Evolutionary conservation across 2,329 filamentous ascomycete genomes (phyloP).

Genomic region (Colletotrichum sp.): DNA sequence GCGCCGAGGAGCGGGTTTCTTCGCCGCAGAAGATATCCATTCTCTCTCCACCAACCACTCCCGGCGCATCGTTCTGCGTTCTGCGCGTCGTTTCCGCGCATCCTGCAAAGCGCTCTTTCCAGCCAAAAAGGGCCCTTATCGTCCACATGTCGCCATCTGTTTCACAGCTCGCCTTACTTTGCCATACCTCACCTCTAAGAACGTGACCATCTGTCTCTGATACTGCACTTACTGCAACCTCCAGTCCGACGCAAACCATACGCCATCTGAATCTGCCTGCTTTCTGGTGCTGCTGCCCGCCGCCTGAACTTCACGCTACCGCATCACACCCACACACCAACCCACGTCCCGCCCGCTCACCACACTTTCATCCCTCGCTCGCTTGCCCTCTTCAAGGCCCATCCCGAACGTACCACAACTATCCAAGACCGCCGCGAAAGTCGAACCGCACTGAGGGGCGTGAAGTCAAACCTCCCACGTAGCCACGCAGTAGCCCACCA

Average conservation of each 20-base stretch:
- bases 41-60: background rate
- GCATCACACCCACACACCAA: background rate
- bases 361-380: background rate
- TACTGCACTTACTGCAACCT: background rate
- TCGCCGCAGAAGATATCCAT: background rate
- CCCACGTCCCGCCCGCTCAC: background rate
- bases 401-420: conserved; percentile 12
- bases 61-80: background rate
- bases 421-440: conserved; percentile 5
- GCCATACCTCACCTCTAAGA: background rate
- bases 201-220: background rate
- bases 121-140: background rate
- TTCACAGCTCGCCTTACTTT: background rate
- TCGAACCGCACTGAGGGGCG: background rate
- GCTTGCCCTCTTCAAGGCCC: background rate
- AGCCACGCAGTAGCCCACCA: background rate
- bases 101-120: background rate
- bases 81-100: background rate
- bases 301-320: background rate
- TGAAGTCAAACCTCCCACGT: background rate
- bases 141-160: background rate
- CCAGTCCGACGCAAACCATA: background rate
- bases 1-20: background rate
- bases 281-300: background rate
- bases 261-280: background rate